Percentiles rank a stretch among this genome's conserved stretches.
Conservation (phyloP, 305 asterid genomes). For the Striga hermonthica region DNA sequence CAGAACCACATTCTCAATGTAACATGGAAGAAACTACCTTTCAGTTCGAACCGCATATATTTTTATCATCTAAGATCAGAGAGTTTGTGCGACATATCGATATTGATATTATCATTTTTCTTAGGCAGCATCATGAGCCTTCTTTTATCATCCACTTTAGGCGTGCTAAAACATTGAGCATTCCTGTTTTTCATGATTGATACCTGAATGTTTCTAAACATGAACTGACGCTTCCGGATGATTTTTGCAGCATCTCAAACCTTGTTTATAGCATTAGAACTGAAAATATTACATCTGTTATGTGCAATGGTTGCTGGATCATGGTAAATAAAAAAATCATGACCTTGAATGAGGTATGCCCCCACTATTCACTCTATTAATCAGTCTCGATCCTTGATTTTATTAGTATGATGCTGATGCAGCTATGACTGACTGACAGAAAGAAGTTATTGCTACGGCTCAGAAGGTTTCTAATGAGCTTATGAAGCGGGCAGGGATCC, state of each 20-base stretch:
- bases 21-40: too few relatives aligned
- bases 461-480: conserved; percentile 48
- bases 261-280: conserved; percentile 75
- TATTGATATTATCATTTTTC: neutral
- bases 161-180: neutral
- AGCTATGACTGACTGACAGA: conserved; percentile 34
- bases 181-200: neutral
- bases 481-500: conserved; percentile 54
- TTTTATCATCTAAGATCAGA: neutral
- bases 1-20: too few relatives aligned
- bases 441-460: conserved; percentile 47
- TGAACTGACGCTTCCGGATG: conserved; percentile 13
- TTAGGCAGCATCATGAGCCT: neutral
- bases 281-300: conserved; percentile 59
- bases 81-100: neutral
- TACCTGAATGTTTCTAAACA: conserved; percentile 1
- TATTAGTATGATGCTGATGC: conserved; percentile 2
- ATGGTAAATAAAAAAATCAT: conserved; percentile 58
- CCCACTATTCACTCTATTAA: neutral
- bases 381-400: neutral
- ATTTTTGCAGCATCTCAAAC: conserved; percentile 74
- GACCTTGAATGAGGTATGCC: conserved; percentile 53
- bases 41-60: too few relatives aligned
- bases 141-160: neutral
- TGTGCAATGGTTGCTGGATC: conserved; percentile 76